Percentiles rank a stretch among this genome's conserved stretches.
Conservation (phyloP, 176 grass and related monocot species). For the Carex pumila region DNA sequence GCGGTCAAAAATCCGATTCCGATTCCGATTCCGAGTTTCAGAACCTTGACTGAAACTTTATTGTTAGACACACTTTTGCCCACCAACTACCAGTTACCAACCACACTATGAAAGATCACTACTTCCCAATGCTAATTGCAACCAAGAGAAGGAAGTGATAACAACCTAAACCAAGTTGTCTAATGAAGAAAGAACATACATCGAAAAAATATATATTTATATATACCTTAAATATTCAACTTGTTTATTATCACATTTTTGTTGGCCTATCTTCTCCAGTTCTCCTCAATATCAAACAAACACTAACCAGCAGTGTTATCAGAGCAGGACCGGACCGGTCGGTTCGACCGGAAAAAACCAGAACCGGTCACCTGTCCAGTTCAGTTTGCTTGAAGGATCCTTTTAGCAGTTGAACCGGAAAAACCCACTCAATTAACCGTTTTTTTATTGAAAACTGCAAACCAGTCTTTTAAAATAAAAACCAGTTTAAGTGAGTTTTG, state of each 20-base stretch:
- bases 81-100: neutral
- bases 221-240: neutral
- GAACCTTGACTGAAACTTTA: neutral
- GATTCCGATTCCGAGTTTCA: no score
- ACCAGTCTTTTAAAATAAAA: no score
- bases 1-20: no score
- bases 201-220: neutral
- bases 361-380: no score
- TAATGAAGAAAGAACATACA: neutral
- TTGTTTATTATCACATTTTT: neutral
- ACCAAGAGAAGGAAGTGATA: neutral
- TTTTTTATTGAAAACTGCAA: no score
- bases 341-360: no score
- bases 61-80: conserved; percentile 5
- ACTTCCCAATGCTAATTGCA: conserved; percentile 3
- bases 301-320: neutral
- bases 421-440: no score
- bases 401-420: no score
- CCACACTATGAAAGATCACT: neutral
- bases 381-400: no score
- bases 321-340: no score
- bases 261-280: neutral
- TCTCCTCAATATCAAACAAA: neutral
- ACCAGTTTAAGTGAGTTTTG: no score
- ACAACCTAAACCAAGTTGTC: neutral